These are phyloP conservation scores for Neckera pumila DNA, from an alignment of 225 moss, liverwort and hornwort genomes.

Conservation along the genomic window DNA sequence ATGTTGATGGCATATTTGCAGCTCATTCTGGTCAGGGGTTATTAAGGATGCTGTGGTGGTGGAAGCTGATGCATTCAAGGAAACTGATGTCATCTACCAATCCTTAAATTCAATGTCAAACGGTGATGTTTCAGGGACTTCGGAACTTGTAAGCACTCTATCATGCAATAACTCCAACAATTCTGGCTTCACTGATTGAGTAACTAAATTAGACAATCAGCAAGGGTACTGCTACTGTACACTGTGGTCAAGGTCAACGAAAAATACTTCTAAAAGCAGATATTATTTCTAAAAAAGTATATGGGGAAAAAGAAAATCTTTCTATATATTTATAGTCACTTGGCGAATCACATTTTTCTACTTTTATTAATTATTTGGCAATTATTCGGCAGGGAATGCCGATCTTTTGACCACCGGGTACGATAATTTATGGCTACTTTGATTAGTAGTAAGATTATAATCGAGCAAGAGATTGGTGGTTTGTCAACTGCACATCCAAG, in stretches of 20 bases:
- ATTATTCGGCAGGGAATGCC: not conserved
- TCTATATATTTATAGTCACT: too few species aligned
- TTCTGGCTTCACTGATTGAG: not conserved
- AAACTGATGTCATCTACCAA: not conserved
- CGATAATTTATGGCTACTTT: not conserved
- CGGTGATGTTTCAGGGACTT: not conserved
- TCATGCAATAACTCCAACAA: not conserved
- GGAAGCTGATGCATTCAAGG: not conserved
- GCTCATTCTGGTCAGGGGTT: not conserved
- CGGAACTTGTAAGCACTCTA: not conserved
- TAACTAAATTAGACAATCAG: not conserved
- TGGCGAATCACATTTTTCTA: not conserved
- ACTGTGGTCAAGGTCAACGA: not conserved
- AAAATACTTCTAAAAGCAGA: not conserved
- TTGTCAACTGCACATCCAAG: not conserved
- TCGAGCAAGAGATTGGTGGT: not conserved
- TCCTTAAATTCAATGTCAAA: not conserved
- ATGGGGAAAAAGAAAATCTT: not conserved
- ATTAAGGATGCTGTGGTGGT: not conserved
- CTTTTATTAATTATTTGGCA: not conserved
- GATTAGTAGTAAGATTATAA: not conserved
- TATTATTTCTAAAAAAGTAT: not conserved
- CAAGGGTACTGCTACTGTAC: not conserved
- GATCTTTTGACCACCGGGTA: not conserved
- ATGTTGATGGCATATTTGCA: not conserved